Percentiles rank a stretch among this genome's conserved stretches.
Conservation (phyloP, 768 basidiomycete genomes). For the Rhizopogon vinicolor region DNA sequence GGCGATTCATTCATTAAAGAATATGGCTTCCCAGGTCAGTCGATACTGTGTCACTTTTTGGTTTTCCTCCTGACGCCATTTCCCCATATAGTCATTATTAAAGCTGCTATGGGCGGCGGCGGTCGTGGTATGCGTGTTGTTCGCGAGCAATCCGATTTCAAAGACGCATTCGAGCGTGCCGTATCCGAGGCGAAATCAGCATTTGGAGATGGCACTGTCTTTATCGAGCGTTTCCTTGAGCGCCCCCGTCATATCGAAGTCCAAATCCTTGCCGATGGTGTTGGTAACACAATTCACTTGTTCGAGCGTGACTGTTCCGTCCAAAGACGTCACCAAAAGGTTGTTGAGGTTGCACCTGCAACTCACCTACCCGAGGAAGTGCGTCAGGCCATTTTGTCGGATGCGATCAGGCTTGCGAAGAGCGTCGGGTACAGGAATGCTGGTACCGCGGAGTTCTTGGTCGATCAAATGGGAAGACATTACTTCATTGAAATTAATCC, state of each 20-base stretch:
- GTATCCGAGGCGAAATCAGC: slow-evolving; percentile 94
- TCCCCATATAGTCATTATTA: slow-evolving; percentile 80
- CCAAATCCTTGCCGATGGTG: slow-evolving; percentile 86
- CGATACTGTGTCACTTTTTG: neutral
- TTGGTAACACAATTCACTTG: slow-evolving; percentile 94
- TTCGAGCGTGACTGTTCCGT: slow-evolving; percentile 99
- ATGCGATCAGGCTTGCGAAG: slow-evolving; percentile 92
- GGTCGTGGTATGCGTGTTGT: slow-evolving; percentile 99
- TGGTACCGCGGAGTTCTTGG: slow-evolving; percentile 97
- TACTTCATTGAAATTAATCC: slow-evolving; percentile 99
- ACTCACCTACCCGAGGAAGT: slow-evolving; percentile 90
- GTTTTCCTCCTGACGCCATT: slow-evolving; percentile 2
- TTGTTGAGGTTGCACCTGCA: slow-evolving; percentile 97
- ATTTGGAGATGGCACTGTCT: slow-evolving; percentile 98
- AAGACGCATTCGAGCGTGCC: slow-evolving; percentile 84
- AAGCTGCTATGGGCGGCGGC: slow-evolving; percentile 98
- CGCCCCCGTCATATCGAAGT: slow-evolving; percentile 98
- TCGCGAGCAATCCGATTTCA: slow-evolving; percentile 88
- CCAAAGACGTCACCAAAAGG: slow-evolving; percentile 96
- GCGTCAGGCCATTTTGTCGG: slow-evolving; percentile 79
- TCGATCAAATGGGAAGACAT: slow-evolving; percentile 93
- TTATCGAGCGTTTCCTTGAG: slow-evolving; percentile 97
- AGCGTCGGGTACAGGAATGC: slow-evolving; percentile 96
- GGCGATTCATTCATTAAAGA: slow-evolving; percentile 90
- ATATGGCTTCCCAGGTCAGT: slow-evolving; percentile 86